Percentiles rank a stretch among this genome's conserved stretches.
These are phyloP conservation scores for Trichoderma citrinoviride DNA, from an alignment of 2,329 filamentous ascomycete species.

Conservation along the genomic window DNA sequence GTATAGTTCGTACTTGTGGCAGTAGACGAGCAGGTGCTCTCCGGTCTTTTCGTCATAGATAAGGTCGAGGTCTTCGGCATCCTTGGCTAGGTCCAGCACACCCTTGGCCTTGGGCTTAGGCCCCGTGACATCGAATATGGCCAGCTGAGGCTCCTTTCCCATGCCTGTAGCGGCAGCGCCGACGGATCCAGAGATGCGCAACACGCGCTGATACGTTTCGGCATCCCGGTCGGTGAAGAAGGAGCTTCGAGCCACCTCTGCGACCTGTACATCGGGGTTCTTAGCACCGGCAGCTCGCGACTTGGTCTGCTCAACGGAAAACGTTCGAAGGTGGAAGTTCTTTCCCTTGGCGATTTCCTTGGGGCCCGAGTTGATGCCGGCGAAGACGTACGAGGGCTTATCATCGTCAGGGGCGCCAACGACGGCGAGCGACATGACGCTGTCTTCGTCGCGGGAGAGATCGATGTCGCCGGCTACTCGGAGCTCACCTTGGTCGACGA, in stretches of 20 bases:
- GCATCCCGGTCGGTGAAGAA: constrained; percentile 51
- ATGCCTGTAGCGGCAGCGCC: constrained; percentile 78
- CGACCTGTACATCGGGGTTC: constrained; percentile 40
- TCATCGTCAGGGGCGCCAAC: constrained; percentile 54
- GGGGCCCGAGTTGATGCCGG: constrained; percentile 80
- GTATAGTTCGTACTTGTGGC: constrained; percentile 72
- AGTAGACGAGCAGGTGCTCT: constrained; percentile 73
- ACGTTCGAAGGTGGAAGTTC: constrained; percentile 81
- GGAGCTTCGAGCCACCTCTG: constrained; percentile 51
- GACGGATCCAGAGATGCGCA: constrained; percentile 61
- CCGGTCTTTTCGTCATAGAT: constrained; percentile 50
- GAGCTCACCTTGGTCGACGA: constrained; percentile 61
- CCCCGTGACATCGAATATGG: constrained; percentile 66
- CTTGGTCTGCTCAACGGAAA: constrained; percentile 55
- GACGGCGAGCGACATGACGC: constrained; percentile 76
- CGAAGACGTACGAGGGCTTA: constrained; percentile 57
- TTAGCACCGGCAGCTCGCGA: constrained; percentile 33
- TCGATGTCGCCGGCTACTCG: constrained; percentile 69
- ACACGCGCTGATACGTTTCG: constrained; percentile 58
- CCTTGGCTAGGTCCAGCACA: constrained; percentile 49
- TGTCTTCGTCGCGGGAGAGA: constrained; percentile 82
- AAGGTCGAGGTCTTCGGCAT: constrained; percentile 70
- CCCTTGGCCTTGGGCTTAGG: constrained; percentile 48
- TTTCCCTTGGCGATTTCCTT: constrained; percentile 69
- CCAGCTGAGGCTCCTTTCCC: constrained; percentile 71